Percentiles rank a stretch among this genome's conserved stretches.
Conservation (phyloP, 169 alveolate genomes). For the Eimeria acervulina region DNA sequence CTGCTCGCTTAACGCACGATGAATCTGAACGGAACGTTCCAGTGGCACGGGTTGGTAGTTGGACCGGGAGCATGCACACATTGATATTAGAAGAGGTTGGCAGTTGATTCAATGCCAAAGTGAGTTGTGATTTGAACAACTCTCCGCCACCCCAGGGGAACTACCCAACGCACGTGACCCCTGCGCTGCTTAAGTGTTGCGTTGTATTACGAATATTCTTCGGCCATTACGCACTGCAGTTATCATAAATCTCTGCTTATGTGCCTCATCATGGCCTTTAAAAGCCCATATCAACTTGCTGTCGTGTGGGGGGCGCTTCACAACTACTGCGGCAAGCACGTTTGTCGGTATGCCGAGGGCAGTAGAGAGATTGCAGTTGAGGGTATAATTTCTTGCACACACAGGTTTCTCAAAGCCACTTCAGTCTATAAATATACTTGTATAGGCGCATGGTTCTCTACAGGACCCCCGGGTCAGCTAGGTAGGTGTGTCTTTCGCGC, state of each 20-base stretch:
- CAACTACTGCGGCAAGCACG: neutral
- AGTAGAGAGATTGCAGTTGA: neutral
- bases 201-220: neutral
- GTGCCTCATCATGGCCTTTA: neutral
- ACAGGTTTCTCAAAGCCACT: neutral
- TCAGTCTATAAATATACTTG: neutral
- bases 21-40: neutral
- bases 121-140: neutral
- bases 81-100: neutral
- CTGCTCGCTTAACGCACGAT: neutral
- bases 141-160: neutral
- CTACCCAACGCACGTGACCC: neutral
- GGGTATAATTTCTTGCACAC: neutral
- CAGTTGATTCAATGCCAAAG: neutral
- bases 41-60: neutral
- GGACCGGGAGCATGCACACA: neutral
- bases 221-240: neutral
- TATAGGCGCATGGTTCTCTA: conserved; percentile 1
- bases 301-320: neutral
- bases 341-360: neutral
- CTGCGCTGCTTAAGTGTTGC: neutral
- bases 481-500: conserved; percentile 24
- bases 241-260: neutral
- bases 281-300: neutral
- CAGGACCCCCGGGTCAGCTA: neutral